Percentiles rank a stretch among this genome's conserved stretches.
Conservation (phyloP, 2,329 filamentous ascomycete species). For the Macrophomina phaseolina region DNA sequence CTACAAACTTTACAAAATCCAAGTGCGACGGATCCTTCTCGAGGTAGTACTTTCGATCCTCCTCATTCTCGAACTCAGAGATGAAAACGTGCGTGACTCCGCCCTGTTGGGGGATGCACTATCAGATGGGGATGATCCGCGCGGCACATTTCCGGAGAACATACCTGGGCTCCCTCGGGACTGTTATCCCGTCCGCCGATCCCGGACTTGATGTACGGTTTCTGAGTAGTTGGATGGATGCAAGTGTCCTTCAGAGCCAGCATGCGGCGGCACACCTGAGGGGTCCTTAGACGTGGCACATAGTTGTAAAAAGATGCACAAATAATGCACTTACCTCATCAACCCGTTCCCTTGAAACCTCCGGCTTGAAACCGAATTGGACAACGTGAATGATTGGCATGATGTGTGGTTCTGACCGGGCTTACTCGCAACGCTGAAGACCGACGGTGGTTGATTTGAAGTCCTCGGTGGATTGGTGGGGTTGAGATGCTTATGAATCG, state of each 20-base stretch:
- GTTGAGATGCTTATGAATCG: slow-evolving; percentile 10
- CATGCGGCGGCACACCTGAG: slow-evolving; percentile 63
- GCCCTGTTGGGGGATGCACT: slow-evolving; percentile 44
- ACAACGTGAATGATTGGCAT: slow-evolving; percentile 74
- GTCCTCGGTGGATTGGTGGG: not conserved
- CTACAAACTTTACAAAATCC: slow-evolving; percentile 62
- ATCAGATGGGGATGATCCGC: not conserved
- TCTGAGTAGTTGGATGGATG: slow-evolving; percentile 62
- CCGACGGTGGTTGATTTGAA: not conserved
- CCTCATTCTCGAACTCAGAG: slow-evolving; percentile 66
- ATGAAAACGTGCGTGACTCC: slow-evolving; percentile 74
- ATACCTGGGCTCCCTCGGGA: slow-evolving; percentile 65
- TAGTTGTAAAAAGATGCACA: slow-evolving; percentile 18
- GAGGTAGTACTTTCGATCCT: slow-evolving; percentile 73
- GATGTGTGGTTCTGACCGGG: slow-evolving; percentile 28
- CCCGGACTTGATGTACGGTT: slow-evolving; percentile 65
- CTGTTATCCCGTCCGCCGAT: slow-evolving; percentile 68
- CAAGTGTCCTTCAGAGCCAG: slow-evolving; percentile 64
- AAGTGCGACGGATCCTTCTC: slow-evolving; percentile 68
- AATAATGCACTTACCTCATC: slow-evolving; percentile 56
- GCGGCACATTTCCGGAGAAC: not conserved
- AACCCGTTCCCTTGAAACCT: slow-evolving; percentile 55
- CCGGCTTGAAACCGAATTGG: slow-evolving; percentile 68
- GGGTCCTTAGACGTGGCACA: slow-evolving; percentile 8
- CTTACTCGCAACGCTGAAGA: not conserved